Evolutionary conservation across 768 basidiomycete genomes (phyloP), one percentile per base, ranked within the genome.

Genomic region (Strobilomyces confusus): DNA sequence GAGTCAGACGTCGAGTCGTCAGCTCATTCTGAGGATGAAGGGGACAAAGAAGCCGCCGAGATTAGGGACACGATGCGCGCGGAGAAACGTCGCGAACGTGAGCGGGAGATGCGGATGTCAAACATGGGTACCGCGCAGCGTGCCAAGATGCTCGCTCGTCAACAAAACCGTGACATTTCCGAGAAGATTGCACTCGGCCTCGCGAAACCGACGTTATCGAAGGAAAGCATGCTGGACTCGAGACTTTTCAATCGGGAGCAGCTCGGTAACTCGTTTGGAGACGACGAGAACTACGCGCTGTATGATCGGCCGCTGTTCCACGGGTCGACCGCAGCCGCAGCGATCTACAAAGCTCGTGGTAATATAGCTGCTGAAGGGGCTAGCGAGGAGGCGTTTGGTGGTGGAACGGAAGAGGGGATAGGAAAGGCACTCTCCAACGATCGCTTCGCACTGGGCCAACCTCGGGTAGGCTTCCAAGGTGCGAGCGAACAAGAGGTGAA

Each of bases 51-150:
- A 47, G 87, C 92, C 12, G 85, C 83, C 49, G 81, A 81, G 72
- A 80, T 97, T 64, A 84, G 97, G 44, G 97, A 98, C 67, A 74
- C 86, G 61, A 94, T 97, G 84, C 80, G 97, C 53, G 74, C 80
- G 43, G 95, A 98, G 77, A 93, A 98, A 77, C 80, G 90, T 63
- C 81, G 87, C 56, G 94, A 98, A 67, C 84, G 97, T 26, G 95
- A 98, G 74, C 84, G 95, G 36, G 95, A 99, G 72, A 83, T 99
- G 90, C 80, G 97, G 55, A 95, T 98, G 94, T 93, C 81, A 72
- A 97, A 98, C 66, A 99, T 99, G 97, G 97, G 97, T 23, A 82
- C 87, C 26, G 97, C 98, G 72, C 92, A 94, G 66, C 81, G 97
- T 15, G 94, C 97, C 36, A 98, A 97, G 76, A 85, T 91, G 80